These are phyloP conservation scores for Lagenaria siceraria DNA, from an alignment of 306 rosid genomes.

Conservation along the genomic window DNA sequence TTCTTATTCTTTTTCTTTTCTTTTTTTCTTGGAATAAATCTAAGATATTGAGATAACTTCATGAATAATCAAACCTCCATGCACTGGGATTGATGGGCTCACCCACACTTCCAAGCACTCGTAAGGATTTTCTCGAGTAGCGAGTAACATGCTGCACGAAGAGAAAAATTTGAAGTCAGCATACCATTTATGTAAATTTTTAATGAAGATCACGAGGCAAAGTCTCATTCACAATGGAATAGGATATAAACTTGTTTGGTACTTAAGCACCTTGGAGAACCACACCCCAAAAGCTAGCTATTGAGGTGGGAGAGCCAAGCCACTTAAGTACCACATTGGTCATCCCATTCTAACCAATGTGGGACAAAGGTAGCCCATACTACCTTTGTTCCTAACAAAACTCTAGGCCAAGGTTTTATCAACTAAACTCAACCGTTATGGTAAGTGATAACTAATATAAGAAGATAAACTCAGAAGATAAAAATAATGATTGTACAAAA, in stretches of 20 bases:
- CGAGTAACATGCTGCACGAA: conserved; percentile 71
- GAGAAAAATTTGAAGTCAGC: conserved; percentile 2
- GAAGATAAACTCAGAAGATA: background rate
- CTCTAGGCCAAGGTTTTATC: background rate
- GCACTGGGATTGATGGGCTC: conserved; percentile 99
- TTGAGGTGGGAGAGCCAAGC: too few species aligned
- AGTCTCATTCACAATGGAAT: background rate
- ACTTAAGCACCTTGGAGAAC: too few species aligned
- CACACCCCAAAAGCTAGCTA: too few species aligned
- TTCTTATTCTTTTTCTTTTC: background rate
- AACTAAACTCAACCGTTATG: background rate
- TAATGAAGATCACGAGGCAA: background rate
- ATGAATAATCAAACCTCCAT: conserved; percentile 54
- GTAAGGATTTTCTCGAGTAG: conserved; percentile 75
- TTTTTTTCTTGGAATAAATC: background rate
- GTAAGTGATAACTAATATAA: background rate
- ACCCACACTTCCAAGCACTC: conserved; percentile 93
- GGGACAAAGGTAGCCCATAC: too few species aligned
- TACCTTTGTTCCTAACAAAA: too few species aligned
- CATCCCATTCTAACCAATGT: too few species aligned
- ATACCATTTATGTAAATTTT: background rate
- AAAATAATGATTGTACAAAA: background rate
- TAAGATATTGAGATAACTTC: background rate
- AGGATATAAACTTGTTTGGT: too few species aligned
- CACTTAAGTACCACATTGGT: too few species aligned